These are phyloP conservation scores for Citrus cavaleriei DNA, from an alignment of 345 rosid species.

Conservation along the genomic window DNA sequence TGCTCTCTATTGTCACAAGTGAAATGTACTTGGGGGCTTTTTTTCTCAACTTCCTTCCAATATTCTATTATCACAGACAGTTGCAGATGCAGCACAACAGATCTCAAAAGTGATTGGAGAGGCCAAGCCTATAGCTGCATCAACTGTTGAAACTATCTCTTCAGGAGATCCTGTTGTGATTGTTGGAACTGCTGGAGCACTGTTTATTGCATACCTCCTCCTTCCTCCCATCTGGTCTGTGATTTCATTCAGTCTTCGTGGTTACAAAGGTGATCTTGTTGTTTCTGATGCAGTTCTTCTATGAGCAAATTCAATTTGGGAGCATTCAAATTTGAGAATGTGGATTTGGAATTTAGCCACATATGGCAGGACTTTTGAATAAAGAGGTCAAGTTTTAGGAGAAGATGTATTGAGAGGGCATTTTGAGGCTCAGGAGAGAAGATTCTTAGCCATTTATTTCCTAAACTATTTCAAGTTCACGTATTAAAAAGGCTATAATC, in stretches of 20 bases:
- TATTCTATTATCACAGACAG: conserved; percentile 47
- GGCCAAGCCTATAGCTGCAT: conserved; percentile 81
- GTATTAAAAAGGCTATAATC: neutral
- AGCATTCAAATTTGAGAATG: neutral
- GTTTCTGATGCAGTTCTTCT: neutral
- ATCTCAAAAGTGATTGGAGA: conserved; percentile 59
- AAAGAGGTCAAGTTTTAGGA: neutral
- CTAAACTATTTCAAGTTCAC: neutral
- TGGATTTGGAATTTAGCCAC: neutral
- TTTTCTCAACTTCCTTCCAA: neutral
- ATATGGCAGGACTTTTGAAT: neutral
- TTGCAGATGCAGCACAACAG: conserved; percentile 72
- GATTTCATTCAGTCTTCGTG: conserved; percentile 70
- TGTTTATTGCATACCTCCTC: conserved; percentile 62
- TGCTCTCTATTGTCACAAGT: neutral
- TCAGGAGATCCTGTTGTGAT: conserved; percentile 71
- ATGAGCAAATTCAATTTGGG: neutral
- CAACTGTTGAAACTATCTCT: conserved; percentile 67
- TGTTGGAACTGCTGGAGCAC: conserved; percentile 66
- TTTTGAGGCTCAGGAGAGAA: neutral
- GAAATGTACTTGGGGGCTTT: neutral
- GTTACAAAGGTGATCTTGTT: conserved; percentile 66
- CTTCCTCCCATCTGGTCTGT: conserved; percentile 79
- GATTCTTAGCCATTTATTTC: neutral
- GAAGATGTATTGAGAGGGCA: neutral